Percentiles rank a stretch among this genome's conserved stretches.
Conservation (phyloP, 306 rosid genomes). For the Lathyrus tuberosus region DNA sequence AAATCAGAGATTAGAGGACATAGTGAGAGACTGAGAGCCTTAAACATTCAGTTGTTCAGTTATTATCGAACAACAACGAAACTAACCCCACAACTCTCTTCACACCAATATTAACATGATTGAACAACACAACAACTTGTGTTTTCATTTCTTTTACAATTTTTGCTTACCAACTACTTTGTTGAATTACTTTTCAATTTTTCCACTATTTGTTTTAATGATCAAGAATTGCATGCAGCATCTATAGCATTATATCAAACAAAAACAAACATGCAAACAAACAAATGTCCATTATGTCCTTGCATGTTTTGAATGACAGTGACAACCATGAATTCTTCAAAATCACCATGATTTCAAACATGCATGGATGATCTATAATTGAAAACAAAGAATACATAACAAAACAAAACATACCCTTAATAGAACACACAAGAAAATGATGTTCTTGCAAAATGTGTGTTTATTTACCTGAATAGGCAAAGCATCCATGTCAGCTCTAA, state of each 20-base stretch:
- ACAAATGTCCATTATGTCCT: neutral
- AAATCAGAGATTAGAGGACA: no score
- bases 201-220: neutral
- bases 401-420: neutral
- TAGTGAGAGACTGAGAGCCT: no score
- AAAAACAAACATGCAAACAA: conserved; percentile 22
- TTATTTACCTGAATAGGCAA: conserved; percentile 76
- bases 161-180: no score
- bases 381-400: neutral
- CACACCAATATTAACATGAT: no score
- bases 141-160: no score
- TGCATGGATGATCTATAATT: neutral
- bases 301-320: neutral
- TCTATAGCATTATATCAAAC: neutral
- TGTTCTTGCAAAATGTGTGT: neutral
- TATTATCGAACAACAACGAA: no score
- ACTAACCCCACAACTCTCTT: no score
- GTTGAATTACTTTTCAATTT: no score
- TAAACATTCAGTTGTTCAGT: no score
- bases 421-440: neutral
- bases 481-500: conserved; percentile 96
- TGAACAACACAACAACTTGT: no score
- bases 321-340: neutral
- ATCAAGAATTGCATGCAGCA: conserved; percentile 13
- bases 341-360: neutral